Evolutionary conservation across 75 land plant genomes (phyloP), one percentile per base, ranked within the genome.

Genomic region (Sequoiadendron giganteum): DNA sequence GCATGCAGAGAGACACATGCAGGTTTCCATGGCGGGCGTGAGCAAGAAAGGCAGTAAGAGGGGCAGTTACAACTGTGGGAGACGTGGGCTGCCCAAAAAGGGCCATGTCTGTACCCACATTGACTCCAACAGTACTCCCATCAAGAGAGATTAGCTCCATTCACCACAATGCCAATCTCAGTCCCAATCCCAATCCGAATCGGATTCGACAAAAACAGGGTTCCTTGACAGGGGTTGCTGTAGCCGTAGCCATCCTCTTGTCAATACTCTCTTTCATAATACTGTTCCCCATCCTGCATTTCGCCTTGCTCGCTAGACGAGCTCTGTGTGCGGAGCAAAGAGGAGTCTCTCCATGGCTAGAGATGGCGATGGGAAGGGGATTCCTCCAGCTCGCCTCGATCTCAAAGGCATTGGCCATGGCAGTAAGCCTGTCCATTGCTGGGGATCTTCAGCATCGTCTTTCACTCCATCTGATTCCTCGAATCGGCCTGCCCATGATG

Each of bases 21-120:
- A 16, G 73, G 32, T 82, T 77, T 88, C 28, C 52, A 45, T 0
- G 36, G 65, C 28, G 25, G 45, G 45, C 78, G 72, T 68, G 55
- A 25, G 19, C 85, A 88, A 73, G 75, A 87, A 84, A 38, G 91
- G 89, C 65, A 95, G 90, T 84, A 91, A 86, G 85, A 93, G 96
- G 5, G 96, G 96, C 2, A 92, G 86, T 84, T 95, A 95, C 88
- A 95, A 92, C 94, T 95, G 96, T 82, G 95, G 96, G 86, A 90
- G 93, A n/a, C 93, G 96, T 52, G 96, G 96, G 49, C 88, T 75
- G 10, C 96, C 96, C 54, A 95, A 95, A 88, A 92, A 91, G 82
- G 95, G 96, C 80, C 96, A 93, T 85, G 47, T 78, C 76, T 93
- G 94, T 85, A 39, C 45, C 38, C 3, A 30, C 30, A 18, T 84